phyloP scores from a whole-genome alignment of 208 protist genomes.

The Trypanosoma brucei region DNA sequence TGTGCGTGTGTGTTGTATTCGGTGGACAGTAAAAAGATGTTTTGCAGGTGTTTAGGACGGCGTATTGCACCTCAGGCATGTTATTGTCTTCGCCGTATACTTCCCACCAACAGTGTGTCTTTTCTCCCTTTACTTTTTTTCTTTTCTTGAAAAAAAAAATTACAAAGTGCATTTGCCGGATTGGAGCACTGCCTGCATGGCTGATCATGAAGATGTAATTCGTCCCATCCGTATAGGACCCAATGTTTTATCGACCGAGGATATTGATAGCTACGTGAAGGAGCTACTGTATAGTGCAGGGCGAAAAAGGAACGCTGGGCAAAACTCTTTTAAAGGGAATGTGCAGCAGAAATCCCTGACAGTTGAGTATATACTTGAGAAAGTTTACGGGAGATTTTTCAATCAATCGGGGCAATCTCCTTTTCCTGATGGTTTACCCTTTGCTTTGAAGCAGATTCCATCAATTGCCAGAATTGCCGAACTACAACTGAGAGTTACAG shows the following conservation, averaged over 20 bases:
- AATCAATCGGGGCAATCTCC: slow-evolving; percentile 10
- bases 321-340: background rate
- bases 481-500: slow-evolving; percentile 48
- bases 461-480: slow-evolving; percentile 37
- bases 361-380: slow-evolving; percentile 24
- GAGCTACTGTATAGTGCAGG: slow-evolving; percentile 9
- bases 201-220: background rate
- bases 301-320: background rate
- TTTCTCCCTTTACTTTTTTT: background rate
- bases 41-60: no score
- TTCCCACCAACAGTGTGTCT: no score
- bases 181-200: background rate
- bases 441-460: slow-evolving; percentile 52
- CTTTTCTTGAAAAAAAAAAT: slow-evolving; percentile 7
- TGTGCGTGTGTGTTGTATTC: no score
- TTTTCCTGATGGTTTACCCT: slow-evolving; percentile 43
- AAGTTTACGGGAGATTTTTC: slow-evolving; percentile 18
- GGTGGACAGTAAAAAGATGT: no score
- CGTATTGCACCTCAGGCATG: no score
- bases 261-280: slow-evolving; percentile 26
- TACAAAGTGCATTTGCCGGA: background rate
- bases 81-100: no score
- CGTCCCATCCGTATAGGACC: background rate
- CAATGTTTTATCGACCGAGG: background rate
- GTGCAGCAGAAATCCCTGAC: slow-evolving; percentile 11